These are phyloP conservation scores for Cinnamomum micranthum DNA, from an alignment of 164 flowering plant genomes.

Conservation along the genomic window DNA sequence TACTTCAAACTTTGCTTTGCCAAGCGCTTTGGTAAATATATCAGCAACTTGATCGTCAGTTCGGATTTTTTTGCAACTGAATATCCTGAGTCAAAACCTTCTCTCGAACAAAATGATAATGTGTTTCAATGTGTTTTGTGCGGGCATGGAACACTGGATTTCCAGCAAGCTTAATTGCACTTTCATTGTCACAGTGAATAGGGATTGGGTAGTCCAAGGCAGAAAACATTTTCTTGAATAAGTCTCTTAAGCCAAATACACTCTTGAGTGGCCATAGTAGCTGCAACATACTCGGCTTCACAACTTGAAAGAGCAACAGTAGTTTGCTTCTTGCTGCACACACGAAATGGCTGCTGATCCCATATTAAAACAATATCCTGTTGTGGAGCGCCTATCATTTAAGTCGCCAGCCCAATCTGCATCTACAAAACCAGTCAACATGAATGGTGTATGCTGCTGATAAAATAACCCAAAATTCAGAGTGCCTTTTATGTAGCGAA, in stretches of 20 bases:
- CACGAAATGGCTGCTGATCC: constrained; percentile 9
- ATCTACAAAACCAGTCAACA: no score
- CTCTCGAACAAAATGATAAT: neutral
- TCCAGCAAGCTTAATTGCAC: constrained; percentile 13
- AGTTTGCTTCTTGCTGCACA: constrained; percentile 20
- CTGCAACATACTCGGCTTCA: constrained; percentile 12
- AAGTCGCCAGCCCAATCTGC: no score
- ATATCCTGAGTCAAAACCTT: neutral
- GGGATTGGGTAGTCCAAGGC: constrained; percentile 3
- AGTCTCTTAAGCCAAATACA: constrained; percentile 15
- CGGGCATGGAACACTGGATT: constrained; percentile 28
- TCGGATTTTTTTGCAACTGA: neutral
- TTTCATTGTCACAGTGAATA: constrained; percentile 24
- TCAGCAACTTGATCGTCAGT: neutral
- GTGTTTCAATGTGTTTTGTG: neutral
- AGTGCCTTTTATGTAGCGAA: no score
- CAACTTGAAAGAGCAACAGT: constrained; percentile 13
- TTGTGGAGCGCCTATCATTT: neutral
- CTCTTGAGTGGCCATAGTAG: constrained; percentile 12
- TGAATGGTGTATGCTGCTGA: no score
- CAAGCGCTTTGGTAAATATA: neutral
- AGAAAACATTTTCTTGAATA: constrained; percentile 17
- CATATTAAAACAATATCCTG: constrained; percentile 11
- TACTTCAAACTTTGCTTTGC: neutral
- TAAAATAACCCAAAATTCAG: no score